Evolutionary conservation across 305 asterid species (phyloP).

Genomic region (Rubia peregrina): DNA sequence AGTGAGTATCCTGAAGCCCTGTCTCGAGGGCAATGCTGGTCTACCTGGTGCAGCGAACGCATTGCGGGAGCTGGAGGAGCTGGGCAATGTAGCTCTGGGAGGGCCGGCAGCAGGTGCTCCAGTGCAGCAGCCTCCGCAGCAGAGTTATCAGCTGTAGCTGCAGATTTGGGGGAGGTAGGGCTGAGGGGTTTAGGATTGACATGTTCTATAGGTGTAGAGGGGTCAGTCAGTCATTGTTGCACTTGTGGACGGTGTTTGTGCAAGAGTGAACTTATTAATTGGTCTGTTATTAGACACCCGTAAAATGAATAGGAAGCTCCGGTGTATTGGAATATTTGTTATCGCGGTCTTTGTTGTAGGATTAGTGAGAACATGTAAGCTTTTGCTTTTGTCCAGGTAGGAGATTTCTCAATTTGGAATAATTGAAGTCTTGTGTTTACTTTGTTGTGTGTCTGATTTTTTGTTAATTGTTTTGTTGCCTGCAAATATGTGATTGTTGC

Average conservation of each 20-base stretch:
- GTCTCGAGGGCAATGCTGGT: conserved; percentile 30
- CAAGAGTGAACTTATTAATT: conserved; percentile 4
- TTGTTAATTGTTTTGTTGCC: background rate
- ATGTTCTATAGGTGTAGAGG: conserved; percentile 4
- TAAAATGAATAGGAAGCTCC: conserved; percentile 1
- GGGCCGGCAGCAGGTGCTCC: conserved; percentile 14
- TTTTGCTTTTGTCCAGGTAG: conserved; percentile 1
- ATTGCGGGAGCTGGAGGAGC: conserved; percentile 53
- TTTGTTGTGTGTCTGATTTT: background rate
- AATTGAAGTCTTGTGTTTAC: background rate
- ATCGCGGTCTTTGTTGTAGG: background rate
- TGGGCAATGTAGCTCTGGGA: conserved; percentile 22
- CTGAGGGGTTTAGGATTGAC: conserved; percentile 5
- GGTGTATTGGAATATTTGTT: background rate
- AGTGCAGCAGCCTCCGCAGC: conserved; percentile 18
- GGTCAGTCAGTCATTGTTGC: conserved; percentile 5
- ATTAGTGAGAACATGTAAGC: background rate
- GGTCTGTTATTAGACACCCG: conserved; percentile 10
- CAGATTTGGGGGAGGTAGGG: background rate
- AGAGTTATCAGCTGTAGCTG: conserved; percentile 10
- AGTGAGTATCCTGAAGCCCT: conserved; percentile 41
- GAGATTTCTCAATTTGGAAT: background rate
- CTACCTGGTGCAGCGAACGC: conserved; percentile 36
- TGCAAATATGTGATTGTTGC: background rate
- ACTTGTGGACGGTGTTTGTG: conserved; percentile 9